Conservation (phyloP, 139 green algal genomes). For the Chlamydomonas urium region DNA sequence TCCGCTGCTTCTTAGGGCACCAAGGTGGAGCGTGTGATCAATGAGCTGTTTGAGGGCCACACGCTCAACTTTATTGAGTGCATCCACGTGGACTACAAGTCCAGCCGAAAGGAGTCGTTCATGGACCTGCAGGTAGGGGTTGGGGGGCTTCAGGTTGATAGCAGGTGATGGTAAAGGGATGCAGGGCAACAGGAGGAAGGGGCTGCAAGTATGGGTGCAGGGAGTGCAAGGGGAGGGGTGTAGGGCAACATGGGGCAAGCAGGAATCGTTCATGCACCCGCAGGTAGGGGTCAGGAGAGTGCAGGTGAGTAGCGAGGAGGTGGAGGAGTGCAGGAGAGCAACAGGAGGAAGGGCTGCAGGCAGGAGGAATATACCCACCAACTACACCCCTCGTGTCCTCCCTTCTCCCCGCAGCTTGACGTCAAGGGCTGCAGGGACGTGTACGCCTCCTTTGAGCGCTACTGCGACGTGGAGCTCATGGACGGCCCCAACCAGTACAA, state of each 20-base stretch:
- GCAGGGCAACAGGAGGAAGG: neutral
- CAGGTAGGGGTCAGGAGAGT: constrained; percentile 31
- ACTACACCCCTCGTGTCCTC: too few relatives aligned
- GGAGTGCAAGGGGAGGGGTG: too few relatives aligned
- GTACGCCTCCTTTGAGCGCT: constrained; percentile 71
- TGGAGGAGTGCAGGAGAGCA: neutral
- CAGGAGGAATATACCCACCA: neutral
- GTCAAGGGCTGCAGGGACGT: constrained; percentile 88
- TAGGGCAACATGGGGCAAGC: too few relatives aligned
- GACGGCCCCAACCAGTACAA: constrained; percentile 91
- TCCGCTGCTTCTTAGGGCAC: constrained; percentile 70
- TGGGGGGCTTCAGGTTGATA: neutral
- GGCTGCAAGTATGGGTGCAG: too few relatives aligned
- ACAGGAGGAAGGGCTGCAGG: neutral
- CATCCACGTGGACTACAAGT: constrained; percentile 91
- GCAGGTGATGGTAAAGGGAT: neutral
- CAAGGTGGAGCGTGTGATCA: constrained; percentile 84
- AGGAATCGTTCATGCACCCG: constrained; percentile 86
- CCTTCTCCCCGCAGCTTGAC: constrained; percentile 84
- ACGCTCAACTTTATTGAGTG: constrained; percentile 89
- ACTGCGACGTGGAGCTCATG: constrained; percentile 63
- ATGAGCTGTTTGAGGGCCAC: constrained; percentile 92
- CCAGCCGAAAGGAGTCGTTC: constrained; percentile 78
- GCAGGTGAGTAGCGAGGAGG: neutral
- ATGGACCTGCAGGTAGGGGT: constrained; percentile 65